These are phyloP conservation scores for Lodderomyces orthopsilosis DNA, from an alignment of 1,139 yeast species.

Conservation along the genomic window DNA sequence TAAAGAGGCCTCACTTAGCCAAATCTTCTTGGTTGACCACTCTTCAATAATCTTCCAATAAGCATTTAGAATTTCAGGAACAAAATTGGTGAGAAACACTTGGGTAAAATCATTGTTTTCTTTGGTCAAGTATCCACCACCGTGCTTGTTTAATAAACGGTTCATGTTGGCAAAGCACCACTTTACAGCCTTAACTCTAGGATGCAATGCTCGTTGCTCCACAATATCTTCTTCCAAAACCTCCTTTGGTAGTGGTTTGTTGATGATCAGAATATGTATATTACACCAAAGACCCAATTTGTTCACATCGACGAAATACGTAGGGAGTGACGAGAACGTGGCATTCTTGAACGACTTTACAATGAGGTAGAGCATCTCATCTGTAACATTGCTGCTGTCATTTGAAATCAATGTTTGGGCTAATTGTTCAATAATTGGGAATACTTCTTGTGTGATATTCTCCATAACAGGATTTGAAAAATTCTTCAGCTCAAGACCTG, in stretches of 20 bases:
- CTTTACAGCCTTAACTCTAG: conserved; percentile 60
- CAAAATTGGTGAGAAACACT: conserved; percentile 49
- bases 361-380: conserved; percentile 58
- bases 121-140: conserved; percentile 45
- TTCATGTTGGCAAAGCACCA: conserved; percentile 74
- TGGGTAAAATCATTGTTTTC: conserved; percentile 40
- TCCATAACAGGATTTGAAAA: conserved; percentile 44
- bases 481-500: conserved; percentile 45
- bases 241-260: conserved; percentile 38
- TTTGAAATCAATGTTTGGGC: conserved; percentile 37
- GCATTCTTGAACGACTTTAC: conserved; percentile 65
- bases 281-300: conserved; percentile 65
- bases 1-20: conserved; percentile 60
- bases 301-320: conserved; percentile 50
- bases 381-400: conserved; percentile 30
- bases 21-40: conserved; percentile 56
- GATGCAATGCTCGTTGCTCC: conserved; percentile 37
- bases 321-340: conserved; percentile 56
- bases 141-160: conserved; percentile 56
- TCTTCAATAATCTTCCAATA: conserved; percentile 58
- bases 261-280: conserved; percentile 52
- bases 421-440: conserved; percentile 56
- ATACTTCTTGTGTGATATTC: conserved; percentile 44
- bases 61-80: conserved; percentile 58
- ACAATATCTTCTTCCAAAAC: conserved; percentile 35